Evolutionary conservation across 306 rosid genomes (phyloP), one percentile per base, ranked within the genome.

Genomic region (Hippophae rhamnoides): DNA sequence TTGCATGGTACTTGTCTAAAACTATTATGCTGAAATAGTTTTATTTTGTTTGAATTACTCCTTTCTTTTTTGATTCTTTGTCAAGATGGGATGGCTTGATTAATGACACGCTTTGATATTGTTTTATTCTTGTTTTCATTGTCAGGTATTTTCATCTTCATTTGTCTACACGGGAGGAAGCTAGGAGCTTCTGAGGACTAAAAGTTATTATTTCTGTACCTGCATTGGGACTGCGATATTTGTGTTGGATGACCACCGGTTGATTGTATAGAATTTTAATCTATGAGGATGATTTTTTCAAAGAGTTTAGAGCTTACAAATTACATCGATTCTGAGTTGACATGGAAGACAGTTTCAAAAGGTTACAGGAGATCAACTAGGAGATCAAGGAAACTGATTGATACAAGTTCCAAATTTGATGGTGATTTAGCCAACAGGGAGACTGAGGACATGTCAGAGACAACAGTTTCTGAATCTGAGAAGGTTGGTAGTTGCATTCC

Each of bases 381-480:
- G 74, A 58, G 79, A n/a, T 60, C 63, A 43, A 60, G 79, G 70
- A 74, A 74, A 64, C 57, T 7, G 1, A 40, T 64, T 58, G 71
- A 67, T 41, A 56, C 58, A 62, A 41, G 47, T 13, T 63, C 57
- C 40, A 67, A 56, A 51, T 38, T 69, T 31, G 73, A 13, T 25
- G 61, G 11, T 12, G 70, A 68, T 48, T 54, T 31, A 42, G 66
- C 27, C 18, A 65, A 14, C 5, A 63, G 55, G 58, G 62, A 43
- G 10, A 11, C 59, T 47, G 69, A 18, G 57, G 67, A 56, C 26
- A 9, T 67, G 31, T 48, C 57, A 42, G 79, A 74, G 14, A 43
- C 79, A n/a, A 48, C 59, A 9, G 79, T 69, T 50, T 69, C 79
- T 65, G 79, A 74, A 45, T 69, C 79, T 31, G 79, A 74, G 52